Percentiles rank a stretch among this genome's conserved stretches.
Conservation (phyloP, 2,329 filamentous ascomycete genomes). For the Xylaria sp. region DNA sequence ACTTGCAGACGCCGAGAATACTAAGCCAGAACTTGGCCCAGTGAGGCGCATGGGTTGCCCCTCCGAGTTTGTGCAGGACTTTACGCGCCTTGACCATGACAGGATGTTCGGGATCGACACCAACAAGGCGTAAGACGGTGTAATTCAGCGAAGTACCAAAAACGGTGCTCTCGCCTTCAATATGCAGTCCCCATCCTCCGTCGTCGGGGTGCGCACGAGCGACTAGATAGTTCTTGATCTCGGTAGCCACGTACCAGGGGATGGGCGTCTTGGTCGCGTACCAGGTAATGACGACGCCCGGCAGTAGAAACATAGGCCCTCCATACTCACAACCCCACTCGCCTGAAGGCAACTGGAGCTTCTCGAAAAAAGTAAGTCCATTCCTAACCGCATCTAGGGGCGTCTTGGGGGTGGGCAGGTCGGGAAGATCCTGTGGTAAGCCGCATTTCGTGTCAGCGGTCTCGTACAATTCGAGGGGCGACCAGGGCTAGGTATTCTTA, state of each 20-base stretch:
- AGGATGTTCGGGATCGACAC: slow-evolving; percentile 84
- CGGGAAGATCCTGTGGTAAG: slow-evolving; percentile 72
- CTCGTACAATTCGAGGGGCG: background rate
- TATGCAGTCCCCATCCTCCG: slow-evolving; percentile 97
- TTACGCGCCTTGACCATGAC: slow-evolving; percentile 86
- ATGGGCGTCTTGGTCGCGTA: slow-evolving; percentile 91
- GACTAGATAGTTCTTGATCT: slow-evolving; percentile 93
- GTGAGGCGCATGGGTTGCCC: slow-evolving; percentile 84
- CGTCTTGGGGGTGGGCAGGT: slow-evolving; percentile 75
- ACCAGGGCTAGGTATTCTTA: slow-evolving; percentile 54
- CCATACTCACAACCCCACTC: slow-evolving; percentile 99
- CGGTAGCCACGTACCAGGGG: slow-evolving; percentile 79
- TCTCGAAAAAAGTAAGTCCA: slow-evolving; percentile 86
- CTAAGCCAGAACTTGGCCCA: slow-evolving; percentile 98
- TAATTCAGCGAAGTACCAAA: slow-evolving; percentile 95
- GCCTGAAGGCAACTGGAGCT: slow-evolving; percentile 86
- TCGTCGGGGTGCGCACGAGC: slow-evolving; percentile 86
- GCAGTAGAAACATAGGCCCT: slow-evolving; percentile 94
- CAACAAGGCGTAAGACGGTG: slow-evolving; percentile 80
- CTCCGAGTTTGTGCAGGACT: slow-evolving; percentile 85
- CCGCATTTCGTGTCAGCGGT: slow-evolving; percentile 28
- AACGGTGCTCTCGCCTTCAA: slow-evolving; percentile 90
- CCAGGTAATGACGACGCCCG: slow-evolving; percentile 85
- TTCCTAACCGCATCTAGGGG: slow-evolving; percentile 84
- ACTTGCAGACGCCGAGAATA: slow-evolving; percentile 82